Conservation (phyloP, 192 early-diverging fungal species). For the Coemansia sp. region DNA sequence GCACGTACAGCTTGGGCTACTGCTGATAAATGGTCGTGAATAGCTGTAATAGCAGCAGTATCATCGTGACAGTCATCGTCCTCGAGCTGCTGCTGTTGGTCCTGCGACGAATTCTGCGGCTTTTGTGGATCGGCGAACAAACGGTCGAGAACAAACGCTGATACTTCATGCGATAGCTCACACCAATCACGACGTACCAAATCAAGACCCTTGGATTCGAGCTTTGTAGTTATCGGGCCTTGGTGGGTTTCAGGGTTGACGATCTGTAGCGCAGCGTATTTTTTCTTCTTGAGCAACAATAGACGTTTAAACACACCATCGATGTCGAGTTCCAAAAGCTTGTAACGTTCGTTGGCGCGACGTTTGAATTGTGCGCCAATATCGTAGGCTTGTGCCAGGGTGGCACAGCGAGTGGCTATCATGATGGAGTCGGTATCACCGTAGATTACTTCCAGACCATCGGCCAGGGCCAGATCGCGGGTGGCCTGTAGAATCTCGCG, state of each 20-base stretch:
- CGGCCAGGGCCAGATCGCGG: slow-evolving; percentile 75
- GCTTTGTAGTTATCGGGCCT: slow-evolving; percentile 20
- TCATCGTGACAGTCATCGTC: slow-evolving; percentile 42
- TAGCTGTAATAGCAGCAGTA: slow-evolving; percentile 72
- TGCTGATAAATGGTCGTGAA: slow-evolving; percentile 71
- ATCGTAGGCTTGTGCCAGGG: slow-evolving; percentile 71
- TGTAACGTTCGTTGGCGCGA: slow-evolving; percentile 88
- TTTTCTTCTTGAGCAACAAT: slow-evolving; percentile 96
- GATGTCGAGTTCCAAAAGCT: slow-evolving; percentile 94
- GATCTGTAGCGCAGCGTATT: slow-evolving; percentile 87
- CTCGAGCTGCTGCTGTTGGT: background rate
- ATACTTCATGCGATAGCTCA: slow-evolving; percentile 86
- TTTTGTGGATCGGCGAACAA: slow-evolving; percentile 52
- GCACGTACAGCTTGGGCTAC: slow-evolving; percentile 72
- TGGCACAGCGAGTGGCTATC: slow-evolving; percentile 82
- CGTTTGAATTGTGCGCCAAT: slow-evolving; percentile 82
- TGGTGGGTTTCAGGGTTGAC: slow-evolving; percentile 57
- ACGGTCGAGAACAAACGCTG: slow-evolving; percentile 68
- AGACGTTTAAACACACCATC: slow-evolving; percentile 90
- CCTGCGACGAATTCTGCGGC: slow-evolving; percentile 25
- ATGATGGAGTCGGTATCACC: slow-evolving; percentile 99
- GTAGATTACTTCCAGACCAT: slow-evolving; percentile 93
- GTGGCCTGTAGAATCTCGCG: slow-evolving; percentile 96
- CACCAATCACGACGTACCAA: slow-evolving; percentile 98
- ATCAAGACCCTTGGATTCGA: slow-evolving; percentile 95